A percentile compares a stretch with the other conserved stretches of the same genome.
These are phyloP conservation scores for Pseudozyma pruni DNA, from an alignment of 1,284 basidiomycete species.

Conservation along the genomic window DNA sequence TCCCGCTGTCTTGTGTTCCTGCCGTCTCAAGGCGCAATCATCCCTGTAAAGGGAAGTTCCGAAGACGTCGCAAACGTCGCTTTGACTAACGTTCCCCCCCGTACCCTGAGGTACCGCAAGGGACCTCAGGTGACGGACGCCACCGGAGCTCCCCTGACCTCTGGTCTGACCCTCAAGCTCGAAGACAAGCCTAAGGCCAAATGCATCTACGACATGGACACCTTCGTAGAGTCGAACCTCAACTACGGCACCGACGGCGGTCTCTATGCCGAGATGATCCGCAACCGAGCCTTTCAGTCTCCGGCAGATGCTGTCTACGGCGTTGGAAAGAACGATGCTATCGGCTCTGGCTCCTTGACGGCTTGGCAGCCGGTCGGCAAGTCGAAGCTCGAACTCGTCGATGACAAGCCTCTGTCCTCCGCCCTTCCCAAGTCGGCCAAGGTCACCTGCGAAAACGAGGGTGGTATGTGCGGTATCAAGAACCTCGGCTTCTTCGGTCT, in stretches of 20 bases:
- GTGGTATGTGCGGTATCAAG: constrained; percentile 31
- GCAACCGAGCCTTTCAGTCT: constrained; percentile 54
- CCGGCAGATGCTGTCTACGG: constrained; percentile 26
- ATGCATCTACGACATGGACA: constrained; percentile 53
- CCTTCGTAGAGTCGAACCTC: constrained; percentile 50
- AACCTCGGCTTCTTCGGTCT: constrained; percentile 57
- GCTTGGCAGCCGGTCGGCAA: constrained; percentile 34
- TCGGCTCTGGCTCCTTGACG: constrained; percentile 44
- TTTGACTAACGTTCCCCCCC: not conserved
- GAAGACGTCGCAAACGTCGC: not conserved
- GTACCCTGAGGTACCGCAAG: not conserved
- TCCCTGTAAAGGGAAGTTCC: not conserved
- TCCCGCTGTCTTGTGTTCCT: no score
- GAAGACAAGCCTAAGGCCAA: constrained; percentile 28
- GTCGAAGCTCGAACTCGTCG: constrained; percentile 29
- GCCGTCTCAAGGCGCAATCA: constrained; percentile 2
- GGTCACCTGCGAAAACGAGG: constrained; percentile 25
- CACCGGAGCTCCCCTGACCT: constrained; percentile 4
- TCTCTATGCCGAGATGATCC: constrained; percentile 56
- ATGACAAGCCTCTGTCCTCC: constrained; percentile 36
- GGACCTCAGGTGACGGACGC: constrained; percentile 19
- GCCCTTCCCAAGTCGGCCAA: constrained; percentile 50
- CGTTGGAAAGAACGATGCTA: constrained; percentile 13
- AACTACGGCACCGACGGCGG: constrained; percentile 59
- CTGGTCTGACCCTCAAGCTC: constrained; percentile 11